Percentiles rank a stretch among this genome's conserved stretches.
These are phyloP conservation scores for Elongisporangium undulatum DNA, from an alignment of 352 stramenopile genomes.

Conservation along the genomic window DNA sequence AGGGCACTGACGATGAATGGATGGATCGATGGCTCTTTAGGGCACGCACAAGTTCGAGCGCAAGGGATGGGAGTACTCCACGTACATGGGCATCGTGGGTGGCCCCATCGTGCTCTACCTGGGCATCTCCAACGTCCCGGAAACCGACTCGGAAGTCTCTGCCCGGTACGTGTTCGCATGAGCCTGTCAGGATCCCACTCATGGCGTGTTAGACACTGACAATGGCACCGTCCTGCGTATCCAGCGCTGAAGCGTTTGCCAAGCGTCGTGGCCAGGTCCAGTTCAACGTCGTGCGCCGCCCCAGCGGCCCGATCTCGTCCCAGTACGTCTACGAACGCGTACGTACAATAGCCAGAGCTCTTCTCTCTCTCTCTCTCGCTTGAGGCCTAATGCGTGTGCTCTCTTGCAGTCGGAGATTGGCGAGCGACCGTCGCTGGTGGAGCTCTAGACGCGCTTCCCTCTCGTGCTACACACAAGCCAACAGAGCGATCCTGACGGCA, in stretches of 20 bases:
- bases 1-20: neutral
- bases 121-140: conserved; percentile 70
- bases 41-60: conserved; percentile 72
- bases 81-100: conserved; percentile 70
- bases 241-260: conserved; percentile 53
- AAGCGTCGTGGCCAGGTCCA: conserved; percentile 43
- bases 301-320: conserved; percentile 34
- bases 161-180: conserved; percentile 64
- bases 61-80: conserved; percentile 84
- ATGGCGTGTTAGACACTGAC: too few species aligned
- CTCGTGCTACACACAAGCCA: neutral
- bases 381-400: neutral
- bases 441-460: conserved; percentile 7
- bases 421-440: conserved; percentile 51
- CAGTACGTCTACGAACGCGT: conserved; percentile 52
- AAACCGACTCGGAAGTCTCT: conserved; percentile 83
- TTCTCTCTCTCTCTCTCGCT: neutral
- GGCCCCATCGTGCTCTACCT: conserved; percentile 71
- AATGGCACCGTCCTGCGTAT: conserved; percentile 3
- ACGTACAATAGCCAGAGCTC: conserved; percentile 7
- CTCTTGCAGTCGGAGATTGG: conserved; percentile 45
- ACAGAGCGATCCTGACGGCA: neutral
- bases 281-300: conserved; percentile 37
- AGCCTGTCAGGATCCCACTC: too few species aligned
- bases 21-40: conserved; percentile 15